phyloP scores from a whole-genome alignment of 768 basidiomycete genomes.

The Omphalotus guepiniiformis region DNA sequence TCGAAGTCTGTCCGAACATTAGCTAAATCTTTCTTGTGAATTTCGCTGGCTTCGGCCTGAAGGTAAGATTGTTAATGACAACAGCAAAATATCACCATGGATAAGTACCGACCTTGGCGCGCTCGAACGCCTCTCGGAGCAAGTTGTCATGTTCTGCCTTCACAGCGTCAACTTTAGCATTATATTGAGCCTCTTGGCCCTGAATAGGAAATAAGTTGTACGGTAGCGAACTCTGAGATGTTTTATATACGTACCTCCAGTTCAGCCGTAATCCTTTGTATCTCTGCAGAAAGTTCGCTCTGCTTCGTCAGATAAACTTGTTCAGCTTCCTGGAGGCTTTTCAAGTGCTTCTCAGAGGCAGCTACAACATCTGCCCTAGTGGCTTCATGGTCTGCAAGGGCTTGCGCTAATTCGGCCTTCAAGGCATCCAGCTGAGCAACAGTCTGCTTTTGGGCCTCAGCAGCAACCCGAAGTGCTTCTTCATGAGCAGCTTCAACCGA shows the following conservation, averaged over 20 bases:
- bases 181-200: slow-evolving; percentile 69
- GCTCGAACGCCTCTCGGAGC: slow-evolving; percentile 68
- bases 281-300: slow-evolving; percentile 49
- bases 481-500: slow-evolving; percentile 40
- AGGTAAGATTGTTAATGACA: too few relatives aligned
- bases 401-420: slow-evolving; percentile 41
- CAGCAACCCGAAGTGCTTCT: slow-evolving; percentile 39
- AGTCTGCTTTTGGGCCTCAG: slow-evolving; percentile 40
- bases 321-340: slow-evolving; percentile 50
- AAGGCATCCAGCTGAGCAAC: slow-evolving; percentile 42
- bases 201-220: slow-evolving; percentile 23
- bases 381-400: slow-evolving; percentile 44
- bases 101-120: slow-evolving; percentile 58
- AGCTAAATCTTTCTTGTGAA: slow-evolving; percentile 69
- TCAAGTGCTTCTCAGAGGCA: slow-evolving; percentile 43
- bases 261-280: slow-evolving; percentile 52
- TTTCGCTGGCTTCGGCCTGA: slow-evolving; percentile 69
- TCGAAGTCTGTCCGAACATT: slow-evolving; percentile 63
- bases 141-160: slow-evolving; percentile 60
- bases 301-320: slow-evolving; percentile 44
- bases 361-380: slow-evolving; percentile 39
- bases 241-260: slow-evolving; percentile 51
- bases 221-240: not conserved
- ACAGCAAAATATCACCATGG: slow-evolving; percentile 10
- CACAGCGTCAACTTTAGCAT: slow-evolving; percentile 59